A percentile compares a stretch with the other conserved stretches of the same genome.
These are phyloP conservation scores for Aspergillus nidulans DNA, from an alignment of 495 filamentous ascomycete genomes.

Conservation along the genomic window DNA sequence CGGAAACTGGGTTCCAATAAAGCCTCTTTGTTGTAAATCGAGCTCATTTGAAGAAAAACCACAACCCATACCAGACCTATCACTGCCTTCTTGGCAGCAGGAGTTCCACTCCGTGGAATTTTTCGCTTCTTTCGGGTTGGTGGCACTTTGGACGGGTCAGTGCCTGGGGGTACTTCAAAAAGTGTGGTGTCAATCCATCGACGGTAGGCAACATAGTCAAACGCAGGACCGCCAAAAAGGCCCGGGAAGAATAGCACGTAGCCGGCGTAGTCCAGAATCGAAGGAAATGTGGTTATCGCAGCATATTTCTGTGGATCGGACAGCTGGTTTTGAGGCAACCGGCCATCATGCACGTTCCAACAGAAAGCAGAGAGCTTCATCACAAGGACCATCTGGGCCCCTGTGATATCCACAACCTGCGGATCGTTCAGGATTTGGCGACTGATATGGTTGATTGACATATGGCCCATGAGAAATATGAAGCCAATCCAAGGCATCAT, in stretches of 20 bases:
- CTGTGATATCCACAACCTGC: conserved; percentile 77
- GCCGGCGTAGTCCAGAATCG: conserved; percentile 72
- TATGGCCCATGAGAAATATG: conserved; percentile 90
- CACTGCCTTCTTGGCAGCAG: conserved; percentile 72
- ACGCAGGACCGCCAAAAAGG: conserved; percentile 81
- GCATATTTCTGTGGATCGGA: conserved; percentile 83
- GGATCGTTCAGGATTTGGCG: conserved; percentile 67
- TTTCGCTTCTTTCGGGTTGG: conserved; percentile 87
- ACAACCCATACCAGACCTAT: conserved; percentile 74
- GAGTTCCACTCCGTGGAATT: conserved; percentile 86
- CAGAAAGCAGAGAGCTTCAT: conserved; percentile 98
- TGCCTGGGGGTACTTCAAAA: conserved; percentile 78
- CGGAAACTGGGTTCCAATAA: conserved; percentile 60
- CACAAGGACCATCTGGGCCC: conserved; percentile 94
- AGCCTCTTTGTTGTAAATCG: conserved; percentile 56
- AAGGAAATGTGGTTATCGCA: conserved; percentile 67
- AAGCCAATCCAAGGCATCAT: conserved; percentile 99
- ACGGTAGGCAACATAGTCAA: conserved; percentile 89
- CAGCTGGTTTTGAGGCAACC: conserved; percentile 69
- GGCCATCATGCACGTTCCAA: conserved; percentile 95
- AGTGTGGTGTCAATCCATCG: conserved; percentile 91
- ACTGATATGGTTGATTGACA: conserved; percentile 83
- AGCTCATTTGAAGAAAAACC: conserved; percentile 67
- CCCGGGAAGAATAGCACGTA: conserved; percentile 95
- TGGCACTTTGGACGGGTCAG: conserved; percentile 74